A percentile compares a stretch with the other conserved stretches of the same genome.
Evolutionary conservation across 176 grass and related monocot genomes (phyloP).

Genomic region (Hyparrhenia diplandra): DNA sequence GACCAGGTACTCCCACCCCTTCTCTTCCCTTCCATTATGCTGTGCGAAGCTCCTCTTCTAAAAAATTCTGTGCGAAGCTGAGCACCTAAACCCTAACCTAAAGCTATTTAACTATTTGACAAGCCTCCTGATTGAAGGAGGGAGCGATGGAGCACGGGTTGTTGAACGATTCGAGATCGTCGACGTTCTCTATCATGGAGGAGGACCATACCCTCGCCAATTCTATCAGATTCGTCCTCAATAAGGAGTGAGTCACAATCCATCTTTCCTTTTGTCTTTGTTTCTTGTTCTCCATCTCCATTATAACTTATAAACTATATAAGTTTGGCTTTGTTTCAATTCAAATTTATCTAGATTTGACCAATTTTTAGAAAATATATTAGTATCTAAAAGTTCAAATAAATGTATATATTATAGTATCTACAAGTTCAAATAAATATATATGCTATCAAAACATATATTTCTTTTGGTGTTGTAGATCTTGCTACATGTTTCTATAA

Average conservation of each 20-base stretch:
- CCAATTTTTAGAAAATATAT: not conserved
- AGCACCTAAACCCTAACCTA: too few relatives aligned
- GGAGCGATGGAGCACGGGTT: constrained; percentile 73
- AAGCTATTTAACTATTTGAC: too few relatives aligned
- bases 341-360: not conserved
- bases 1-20: too few relatives aligned
- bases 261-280: not conserved
- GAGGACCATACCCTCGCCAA: constrained; percentile 91
- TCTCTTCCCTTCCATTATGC: too few relatives aligned
- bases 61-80: too few relatives aligned
- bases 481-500: not conserved
- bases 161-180: constrained; percentile 40
- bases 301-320: not conserved
- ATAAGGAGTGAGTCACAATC: constrained; percentile 74
- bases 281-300: not conserved
- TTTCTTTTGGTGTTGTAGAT: not conserved
- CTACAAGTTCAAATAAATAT: not conserved
- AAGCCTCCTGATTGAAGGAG: not conserved
- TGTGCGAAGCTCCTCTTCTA: too few relatives aligned
- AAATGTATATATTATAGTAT: not conserved
- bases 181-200: constrained; percentile 73
- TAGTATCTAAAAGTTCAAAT: not conserved
- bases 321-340: not conserved
- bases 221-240: constrained; percentile 72
- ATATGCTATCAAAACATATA: not conserved